Evolutionary conservation across 129 eudicot genomes (phyloP), one percentile per base, ranked within the genome.

Genomic region (Calendula officinalis): DNA sequence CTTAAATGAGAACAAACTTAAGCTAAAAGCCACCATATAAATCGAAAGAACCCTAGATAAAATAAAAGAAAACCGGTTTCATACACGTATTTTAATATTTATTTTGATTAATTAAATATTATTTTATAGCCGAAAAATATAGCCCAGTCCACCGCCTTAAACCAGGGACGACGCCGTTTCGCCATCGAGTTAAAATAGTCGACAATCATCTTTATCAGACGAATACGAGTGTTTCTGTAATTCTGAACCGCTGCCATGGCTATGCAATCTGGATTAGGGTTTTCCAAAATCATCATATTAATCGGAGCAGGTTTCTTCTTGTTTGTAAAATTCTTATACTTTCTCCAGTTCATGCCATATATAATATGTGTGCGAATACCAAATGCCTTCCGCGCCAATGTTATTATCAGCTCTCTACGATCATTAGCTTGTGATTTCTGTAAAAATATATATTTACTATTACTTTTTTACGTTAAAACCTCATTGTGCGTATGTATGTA

Each of bases 251-350:
- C 44, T 64, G 77, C 77, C 47, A 91, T 91, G 97, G 95, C 97
- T 57, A 77, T 84, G 95, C 87, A 87, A 75, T 59, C 90, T 41
- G 92, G 92, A 17, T 52, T 86, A 17, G 87, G 97, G 4, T 55
- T 91, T 2, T 84, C 95, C n/a, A 91, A 66, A 81, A 80, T 91
- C 73, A 15, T 91, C 32, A 48, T 91, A 54, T 11, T 91, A 62
- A 72, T 67, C n/a, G 97, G 97, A 53, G 92, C 95, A 64, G 97
- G 97, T 83, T 72, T 62, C 46, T 17, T 50, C 66, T 39, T 59
- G 13, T 12, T 52, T 11, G 27, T 17, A 36, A 27, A 32, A 55
- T 55, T 6, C 1, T 14, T 30, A 51, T 39, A 48, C 22, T 36
- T 48, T 38, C 15, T 37, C 71, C 22, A 13, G 4, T 38, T 42